Evolutionary conservation across 2,329 filamentous ascomycete species (phyloP).

Genomic region (Colletotrichum incanum): DNA sequence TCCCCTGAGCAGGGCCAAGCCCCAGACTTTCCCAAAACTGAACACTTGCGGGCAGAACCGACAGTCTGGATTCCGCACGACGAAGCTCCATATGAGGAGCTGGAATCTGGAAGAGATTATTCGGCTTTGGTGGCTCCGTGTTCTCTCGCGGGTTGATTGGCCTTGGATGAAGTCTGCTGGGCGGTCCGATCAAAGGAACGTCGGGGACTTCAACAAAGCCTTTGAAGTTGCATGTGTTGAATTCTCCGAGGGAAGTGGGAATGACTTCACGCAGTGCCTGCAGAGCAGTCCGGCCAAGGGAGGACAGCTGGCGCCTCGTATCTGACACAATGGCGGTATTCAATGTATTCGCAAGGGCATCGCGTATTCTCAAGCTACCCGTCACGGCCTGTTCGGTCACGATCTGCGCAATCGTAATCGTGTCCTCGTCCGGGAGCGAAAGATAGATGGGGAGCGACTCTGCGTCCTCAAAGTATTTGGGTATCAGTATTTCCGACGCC

Average conservation of each 20-base stretch:
- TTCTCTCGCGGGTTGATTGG: slow-evolving; percentile 60
- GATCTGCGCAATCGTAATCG: slow-evolving; percentile 78
- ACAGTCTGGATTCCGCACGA: slow-evolving; percentile 78
- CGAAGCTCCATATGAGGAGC: slow-evolving; percentile 81
- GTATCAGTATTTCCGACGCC: slow-evolving; percentile 64
- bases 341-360: slow-evolving; percentile 35
- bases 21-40: slow-evolving; percentile 88
- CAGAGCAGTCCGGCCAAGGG: slow-evolving; percentile 63
- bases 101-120: slow-evolving; percentile 74
- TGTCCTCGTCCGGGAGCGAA: slow-evolving; percentile 69
- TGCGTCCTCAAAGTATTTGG: slow-evolving; percentile 72
- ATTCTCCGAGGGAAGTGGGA: slow-evolving; percentile 60
- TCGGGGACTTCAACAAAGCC: slow-evolving; percentile 43
- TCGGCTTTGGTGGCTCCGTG: slow-evolving; percentile 64
- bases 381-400: slow-evolving; percentile 79
- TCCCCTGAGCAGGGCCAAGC: slow-evolving; percentile 78
- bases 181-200: slow-evolving; percentile 64
- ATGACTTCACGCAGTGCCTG: slow-evolving; percentile 63
- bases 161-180: slow-evolving; percentile 67
- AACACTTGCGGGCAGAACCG: slow-evolving; percentile 81
- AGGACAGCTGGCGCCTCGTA: slow-evolving; percentile 59
- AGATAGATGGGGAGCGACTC: slow-evolving; percentile 66
- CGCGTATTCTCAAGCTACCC: slow-evolving; percentile 52
- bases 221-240: slow-evolving; percentile 39
- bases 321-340: slow-evolving; percentile 49